Base-by-base conservation (phyloP, 2,329 filamentous ascomycete species). In the Metarhizium brunneum region DNA sequence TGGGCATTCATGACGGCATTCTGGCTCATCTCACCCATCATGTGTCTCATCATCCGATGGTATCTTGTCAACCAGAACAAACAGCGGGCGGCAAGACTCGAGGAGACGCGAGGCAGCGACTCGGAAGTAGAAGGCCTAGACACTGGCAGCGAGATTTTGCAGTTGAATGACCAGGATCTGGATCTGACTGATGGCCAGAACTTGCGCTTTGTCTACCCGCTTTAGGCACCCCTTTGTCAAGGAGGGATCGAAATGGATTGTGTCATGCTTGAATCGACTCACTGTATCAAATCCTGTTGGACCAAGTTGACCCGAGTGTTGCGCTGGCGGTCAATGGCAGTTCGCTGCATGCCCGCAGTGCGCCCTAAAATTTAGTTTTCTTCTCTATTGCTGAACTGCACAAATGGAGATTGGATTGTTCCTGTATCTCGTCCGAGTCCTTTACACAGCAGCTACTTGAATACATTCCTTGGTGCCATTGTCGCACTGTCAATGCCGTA, bases 191-290 rank as follows among this genome's bases (percentile, higher is more conserved):
- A 63, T 48, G 50, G 58, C 16, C 54, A 62, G 49, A 59, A 63
- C 38, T 43, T 63, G 29, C 52, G 57, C 16, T 63, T 63, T 32
- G 55, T 62, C 29, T 63, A 63, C 49, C 61, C 61, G 1, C 59
- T 76, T 71, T 29, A 76, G 64, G 6, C 18, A 2, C n/a, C 2
- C 38, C 38, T 40, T 40, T 11, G 6, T 5, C 6, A 8, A 8
- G 10, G 32, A 35, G 6, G 32, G 7, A 35, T 35, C 32, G 32
- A 35, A 7, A 35, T 35, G 32, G 32, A 35, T 35, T 35, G 10
- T 35, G 32, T 11, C 32, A 35, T 35, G 32, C 32, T 11, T 25
- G 25, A 4, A 25, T 25, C 25, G 25, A 25, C 25, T 35, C 32
- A 35, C 6, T 35, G 32, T 11, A 11, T 7, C 32, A 35, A 35